Evolutionary conservation across 2,329 filamentous ascomycete species (phyloP), one percentile per base, ranked within the genome.

Genomic region (Fusarium buharicum): DNA sequence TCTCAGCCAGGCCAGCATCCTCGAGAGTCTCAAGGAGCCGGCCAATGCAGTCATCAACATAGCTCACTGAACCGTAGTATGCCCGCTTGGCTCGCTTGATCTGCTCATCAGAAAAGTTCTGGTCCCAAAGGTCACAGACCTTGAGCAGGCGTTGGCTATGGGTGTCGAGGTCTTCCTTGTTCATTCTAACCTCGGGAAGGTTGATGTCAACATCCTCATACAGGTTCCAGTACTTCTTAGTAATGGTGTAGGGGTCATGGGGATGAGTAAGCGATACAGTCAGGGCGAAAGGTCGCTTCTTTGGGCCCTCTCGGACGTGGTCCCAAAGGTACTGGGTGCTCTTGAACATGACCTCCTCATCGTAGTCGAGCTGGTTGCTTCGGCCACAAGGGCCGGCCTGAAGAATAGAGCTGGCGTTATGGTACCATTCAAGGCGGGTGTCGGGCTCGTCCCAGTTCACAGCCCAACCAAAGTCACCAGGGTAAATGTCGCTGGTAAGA

Each of bases 391-490:
- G 86, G 10, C 93, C 93, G 1, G 93, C 93, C 76, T 97, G 92
- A 71, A 94, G 81, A 68, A 97, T 94, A 7, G 93, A 97, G 72
- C 91, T 93, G 78, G 93, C 93, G 75, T 97, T 97, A 82, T 97
- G 93, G 75, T 95, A 97, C 91, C 93, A 97, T 77, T 97, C 93
- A 37, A 94, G 86, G 40, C 93, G 86, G 36, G 87, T 88, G 30
- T 93, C 89, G 11, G 93, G 93, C 75, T 93, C 88, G 74, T 97
- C 93, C 93, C 93, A 97, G 78, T 97, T 93, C 63, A 97, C 93
- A 12, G 90, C 89, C 93, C 93, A 97, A 64, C 93, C 93, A 73
- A 95, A 93, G 73, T 97, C 93, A 55, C 90, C 93, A 1, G 93
- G 93, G 76, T 97, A 97, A 73, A 97, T 97, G 75, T 97, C 93